These are phyloP conservation scores for Chaetomium cochliodes DNA, from an alignment of 495 filamentous ascomycete genomes.

Conservation along the genomic window DNA sequence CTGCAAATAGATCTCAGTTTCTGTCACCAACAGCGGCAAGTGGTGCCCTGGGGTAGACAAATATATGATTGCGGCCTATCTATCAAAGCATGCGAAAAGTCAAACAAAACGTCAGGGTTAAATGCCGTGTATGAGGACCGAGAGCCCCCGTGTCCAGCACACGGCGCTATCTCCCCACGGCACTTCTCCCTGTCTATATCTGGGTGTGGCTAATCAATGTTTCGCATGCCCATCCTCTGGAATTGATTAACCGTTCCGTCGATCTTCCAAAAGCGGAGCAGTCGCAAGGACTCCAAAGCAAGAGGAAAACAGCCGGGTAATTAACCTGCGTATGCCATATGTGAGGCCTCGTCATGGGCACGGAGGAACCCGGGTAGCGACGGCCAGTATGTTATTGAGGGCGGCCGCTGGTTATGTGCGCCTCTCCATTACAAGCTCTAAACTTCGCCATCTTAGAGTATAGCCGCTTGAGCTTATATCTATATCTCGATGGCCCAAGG, in stretches of 20 bases:
- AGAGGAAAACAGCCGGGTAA: constrained; percentile 7
- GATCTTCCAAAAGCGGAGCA: not conserved
- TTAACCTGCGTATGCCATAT: constrained; percentile 6
- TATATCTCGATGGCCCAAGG: not conserved
- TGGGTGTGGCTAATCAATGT: not conserved
- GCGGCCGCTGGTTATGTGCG: not conserved
- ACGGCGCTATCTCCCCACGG: too few relatives aligned
- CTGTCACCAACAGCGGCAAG: too few relatives aligned
- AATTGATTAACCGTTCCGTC: not conserved
- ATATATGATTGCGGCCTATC: too few relatives aligned
- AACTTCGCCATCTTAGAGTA: too few relatives aligned
- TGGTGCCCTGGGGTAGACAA: too few relatives aligned
- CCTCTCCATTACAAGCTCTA: not conserved
- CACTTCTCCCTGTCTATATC: constrained; percentile 8
- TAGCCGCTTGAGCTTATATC: too few relatives aligned
- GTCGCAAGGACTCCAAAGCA: not conserved
- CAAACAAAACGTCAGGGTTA: too few relatives aligned
- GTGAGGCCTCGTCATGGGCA: constrained; percentile 1
- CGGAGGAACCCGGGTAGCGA: not conserved
- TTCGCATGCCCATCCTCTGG: not conserved
- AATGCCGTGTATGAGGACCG: too few relatives aligned
- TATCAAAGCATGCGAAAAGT: too few relatives aligned
- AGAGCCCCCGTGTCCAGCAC: too few relatives aligned
- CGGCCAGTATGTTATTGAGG: not conserved
- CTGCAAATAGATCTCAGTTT: too few relatives aligned